These are phyloP conservation scores for Suillus paluster DNA, from an alignment of 768 basidiomycete species.

Conservation along the genomic window DNA sequence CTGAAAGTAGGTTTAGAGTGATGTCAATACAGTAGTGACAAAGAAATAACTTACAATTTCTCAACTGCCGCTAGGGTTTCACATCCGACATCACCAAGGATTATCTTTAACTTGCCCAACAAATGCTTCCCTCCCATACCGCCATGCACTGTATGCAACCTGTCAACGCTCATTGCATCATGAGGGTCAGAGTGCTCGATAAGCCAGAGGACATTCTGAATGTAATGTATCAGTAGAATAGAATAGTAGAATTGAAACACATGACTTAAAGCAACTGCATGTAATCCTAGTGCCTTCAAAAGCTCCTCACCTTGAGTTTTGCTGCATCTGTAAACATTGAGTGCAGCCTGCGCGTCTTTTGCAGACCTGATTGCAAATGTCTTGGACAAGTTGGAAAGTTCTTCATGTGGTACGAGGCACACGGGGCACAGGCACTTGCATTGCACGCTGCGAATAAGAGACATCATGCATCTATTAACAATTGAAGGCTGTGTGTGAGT, in stretches of 20 bases:
- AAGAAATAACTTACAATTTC: background rate
- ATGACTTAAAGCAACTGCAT: background rate
- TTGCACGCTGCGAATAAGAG: slow-evolving; percentile 34
- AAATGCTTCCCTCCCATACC: slow-evolving; percentile 40
- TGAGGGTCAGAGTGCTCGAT: slow-evolving; percentile 40
- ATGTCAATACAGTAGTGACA: slow-evolving; percentile 9
- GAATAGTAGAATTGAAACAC: too few relatives aligned
- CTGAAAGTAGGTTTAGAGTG: slow-evolving; percentile 22
- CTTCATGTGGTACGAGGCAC: slow-evolving; percentile 36
- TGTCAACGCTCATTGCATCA: slow-evolving; percentile 39
- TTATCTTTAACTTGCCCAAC: slow-evolving; percentile 25
- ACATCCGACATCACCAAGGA: slow-evolving; percentile 19
- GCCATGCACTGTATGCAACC: slow-evolving; percentile 38
- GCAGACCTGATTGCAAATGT: background rate
- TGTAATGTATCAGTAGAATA: background rate
- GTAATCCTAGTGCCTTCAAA: slow-evolving; percentile 11
- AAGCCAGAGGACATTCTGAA: slow-evolving; percentile 45
- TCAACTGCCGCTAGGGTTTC: background rate
- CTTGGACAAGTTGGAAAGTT: slow-evolving; percentile 23
- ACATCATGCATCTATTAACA: slow-evolving; percentile 33
- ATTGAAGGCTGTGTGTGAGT: too few relatives aligned
- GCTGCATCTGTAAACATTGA: background rate
- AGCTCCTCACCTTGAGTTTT: slow-evolving; percentile 6
- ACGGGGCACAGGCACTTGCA: slow-evolving; percentile 38
- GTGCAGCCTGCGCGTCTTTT: background rate